These are phyloP conservation scores for Entomortierella lignicola DNA, from an alignment of 192 early-diverging fungal species.

Conservation along the genomic window DNA sequence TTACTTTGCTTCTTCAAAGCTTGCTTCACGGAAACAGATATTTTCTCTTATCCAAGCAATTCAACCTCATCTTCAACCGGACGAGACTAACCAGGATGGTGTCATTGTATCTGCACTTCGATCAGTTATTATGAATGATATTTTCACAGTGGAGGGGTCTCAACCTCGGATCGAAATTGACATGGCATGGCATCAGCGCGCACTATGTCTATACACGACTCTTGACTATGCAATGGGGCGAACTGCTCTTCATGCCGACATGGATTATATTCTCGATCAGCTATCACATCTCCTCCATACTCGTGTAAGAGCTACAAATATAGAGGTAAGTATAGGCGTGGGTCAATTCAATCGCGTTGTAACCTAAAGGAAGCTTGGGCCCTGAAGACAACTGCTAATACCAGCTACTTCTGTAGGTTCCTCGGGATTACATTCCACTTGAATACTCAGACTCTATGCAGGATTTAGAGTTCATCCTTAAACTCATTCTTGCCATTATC, in stretches of 20 bases:
- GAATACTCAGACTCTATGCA: conserved; percentile 41
- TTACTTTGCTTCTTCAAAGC: conserved; percentile 41
- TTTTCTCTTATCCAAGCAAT: conserved; percentile 38
- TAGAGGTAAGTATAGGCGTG: conserved; percentile 18
- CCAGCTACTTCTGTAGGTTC: conserved; percentile 8
- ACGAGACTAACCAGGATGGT: conserved; percentile 38
- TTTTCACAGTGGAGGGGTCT: conserved; percentile 7
- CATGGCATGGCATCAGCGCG: conserved; percentile 57
- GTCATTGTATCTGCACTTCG: conserved; percentile 33
- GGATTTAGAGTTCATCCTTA: conserved; percentile 49
- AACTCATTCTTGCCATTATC: conserved; percentile 52
- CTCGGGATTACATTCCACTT: conserved; percentile 24
- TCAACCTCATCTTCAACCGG: conserved; percentile 31
- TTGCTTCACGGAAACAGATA: conserved; percentile 50
- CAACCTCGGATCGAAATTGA: conserved; percentile 34
- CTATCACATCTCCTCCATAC: conserved; percentile 37
- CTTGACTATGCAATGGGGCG: conserved; percentile 58
- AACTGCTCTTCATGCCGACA: conserved; percentile 37
- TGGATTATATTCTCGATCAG: conserved; percentile 35
- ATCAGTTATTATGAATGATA: conserved; percentile 31
- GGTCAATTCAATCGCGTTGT: too few species aligned
- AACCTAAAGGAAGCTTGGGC: too few species aligned
- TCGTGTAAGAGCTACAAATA: conserved; percentile 32
- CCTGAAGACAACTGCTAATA: background rate
- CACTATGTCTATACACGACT: conserved; percentile 56